A percentile compares a stretch with the other conserved stretches of the same genome.
These are phyloP conservation scores for Funneliformis geosporum DNA, from an alignment of 192 early-diverging fungal species.

Conservation along the genomic window DNA sequence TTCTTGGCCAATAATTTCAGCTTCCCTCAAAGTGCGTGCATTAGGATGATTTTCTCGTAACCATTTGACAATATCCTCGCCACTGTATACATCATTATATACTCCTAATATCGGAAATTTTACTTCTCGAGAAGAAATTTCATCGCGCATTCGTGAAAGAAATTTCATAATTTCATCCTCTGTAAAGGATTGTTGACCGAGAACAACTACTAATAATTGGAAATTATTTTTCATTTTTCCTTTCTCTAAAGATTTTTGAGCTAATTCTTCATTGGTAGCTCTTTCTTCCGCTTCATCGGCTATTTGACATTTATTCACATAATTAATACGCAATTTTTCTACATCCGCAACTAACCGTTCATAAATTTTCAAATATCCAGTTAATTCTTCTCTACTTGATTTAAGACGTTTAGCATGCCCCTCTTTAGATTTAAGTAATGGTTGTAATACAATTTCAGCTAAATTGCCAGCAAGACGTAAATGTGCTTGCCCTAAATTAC, in stretches of 20 bases:
- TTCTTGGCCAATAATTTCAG: slow-evolving; percentile 70
- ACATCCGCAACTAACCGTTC: slow-evolving; percentile 48
- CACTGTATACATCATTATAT: slow-evolving; percentile 62
- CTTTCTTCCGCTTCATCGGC: slow-evolving; percentile 65
- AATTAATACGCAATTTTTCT: slow-evolving; percentile 44
- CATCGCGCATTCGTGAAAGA: slow-evolving; percentile 60
- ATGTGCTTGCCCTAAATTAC: slow-evolving; percentile 48
- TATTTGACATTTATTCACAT: slow-evolving; percentile 55
- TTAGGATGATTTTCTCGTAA: slow-evolving; percentile 65
- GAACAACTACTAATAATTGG: slow-evolving; percentile 39
- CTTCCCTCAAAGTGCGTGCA: slow-evolving; percentile 61
- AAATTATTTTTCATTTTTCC: neutral
- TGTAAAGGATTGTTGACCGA: slow-evolving; percentile 61
- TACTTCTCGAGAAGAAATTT: slow-evolving; percentile 63
- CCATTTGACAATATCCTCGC: slow-evolving; percentile 73
- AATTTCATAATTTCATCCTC: slow-evolving; percentile 63
- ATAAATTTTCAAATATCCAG: slow-evolving; percentile 51
- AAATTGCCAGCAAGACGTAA: slow-evolving; percentile 44
- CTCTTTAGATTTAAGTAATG: slow-evolving; percentile 47
- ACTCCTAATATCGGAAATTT: slow-evolving; percentile 70
- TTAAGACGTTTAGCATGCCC: slow-evolving; percentile 41
- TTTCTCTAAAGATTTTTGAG: slow-evolving; percentile 10
- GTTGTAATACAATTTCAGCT: slow-evolving; percentile 47
- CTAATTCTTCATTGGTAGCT: slow-evolving; percentile 40
- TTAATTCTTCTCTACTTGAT: slow-evolving; percentile 48